phyloP scores from a whole-genome alignment of 495 filamentous ascomycete species.

The Rhizodiscina lignyota region DNA sequence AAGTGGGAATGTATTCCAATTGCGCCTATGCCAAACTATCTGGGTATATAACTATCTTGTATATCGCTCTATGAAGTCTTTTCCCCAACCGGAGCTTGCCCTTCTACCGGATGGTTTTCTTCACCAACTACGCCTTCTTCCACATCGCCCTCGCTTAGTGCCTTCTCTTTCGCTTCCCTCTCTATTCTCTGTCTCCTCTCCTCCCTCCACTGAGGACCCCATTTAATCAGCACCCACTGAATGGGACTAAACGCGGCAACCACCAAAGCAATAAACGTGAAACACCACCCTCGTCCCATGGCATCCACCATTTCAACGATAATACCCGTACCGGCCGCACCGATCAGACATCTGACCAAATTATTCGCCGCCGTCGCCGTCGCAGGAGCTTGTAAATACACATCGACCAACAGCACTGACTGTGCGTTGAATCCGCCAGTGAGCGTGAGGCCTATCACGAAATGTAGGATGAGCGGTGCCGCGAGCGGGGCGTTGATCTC shows the following conservation, averaged over 20 bases:
- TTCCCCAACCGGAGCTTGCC: too few species aligned
- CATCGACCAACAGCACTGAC: constrained; percentile 45
- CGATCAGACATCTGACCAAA: constrained; percentile 47
- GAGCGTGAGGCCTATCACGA: constrained; percentile 38
- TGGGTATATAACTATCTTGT: too few species aligned
- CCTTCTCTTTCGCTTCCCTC: constrained; percentile 4
- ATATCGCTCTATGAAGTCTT: too few species aligned
- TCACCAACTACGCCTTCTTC: too few species aligned
- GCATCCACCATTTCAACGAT: constrained; percentile 48
- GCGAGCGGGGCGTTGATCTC: constrained; percentile 12
- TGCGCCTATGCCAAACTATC: too few species aligned
- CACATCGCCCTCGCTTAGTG: too few species aligned
- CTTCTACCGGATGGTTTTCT: too few species aligned
- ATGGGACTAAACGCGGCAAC: constrained; percentile 30
- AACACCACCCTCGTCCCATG: constrained; percentile 54
- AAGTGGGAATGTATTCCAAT: too few species aligned
- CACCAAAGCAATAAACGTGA: constrained; percentile 48
- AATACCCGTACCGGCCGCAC: constrained; percentile 46
- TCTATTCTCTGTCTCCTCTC: constrained; percentile 24
- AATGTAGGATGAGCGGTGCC: constrained; percentile 33
- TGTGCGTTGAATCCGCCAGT: constrained; percentile 36
- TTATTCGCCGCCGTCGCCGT: constrained; percentile 59
- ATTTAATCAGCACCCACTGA: constrained; percentile 28
- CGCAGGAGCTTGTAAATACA: constrained; percentile 41
- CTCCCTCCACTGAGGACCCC: constrained; percentile 33